Evolutionary conservation across 495 filamentous ascomycete genomes (phyloP).

Genomic region (Talaromyces proteolyticus): DNA sequence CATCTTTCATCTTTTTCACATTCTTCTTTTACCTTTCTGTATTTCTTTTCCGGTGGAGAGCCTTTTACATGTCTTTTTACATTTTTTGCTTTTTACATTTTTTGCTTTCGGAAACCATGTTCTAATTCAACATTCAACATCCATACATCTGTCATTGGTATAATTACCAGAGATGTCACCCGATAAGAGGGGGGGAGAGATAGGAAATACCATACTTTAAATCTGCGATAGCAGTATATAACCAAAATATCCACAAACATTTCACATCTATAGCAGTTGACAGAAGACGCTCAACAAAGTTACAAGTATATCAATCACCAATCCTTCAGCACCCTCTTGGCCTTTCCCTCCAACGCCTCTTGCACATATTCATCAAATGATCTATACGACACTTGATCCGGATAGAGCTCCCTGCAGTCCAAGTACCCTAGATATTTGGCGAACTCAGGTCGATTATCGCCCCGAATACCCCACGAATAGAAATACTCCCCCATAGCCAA

Average conservation of each 20-base stretch:
- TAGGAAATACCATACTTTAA: too few relatives aligned
- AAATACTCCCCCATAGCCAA: slow-evolving; percentile 15
- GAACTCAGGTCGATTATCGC: slow-evolving; percentile 34
- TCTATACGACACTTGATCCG: slow-evolving; percentile 18
- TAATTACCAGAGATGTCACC: too few relatives aligned
- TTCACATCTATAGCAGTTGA: too few relatives aligned
- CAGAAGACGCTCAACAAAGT: too few relatives aligned
- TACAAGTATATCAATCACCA: too few relatives aligned
- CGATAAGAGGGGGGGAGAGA: too few relatives aligned
- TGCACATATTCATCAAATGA: slow-evolving; percentile 9
- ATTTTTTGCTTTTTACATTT: not conserved
- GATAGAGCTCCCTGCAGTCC: slow-evolving; percentile 33
- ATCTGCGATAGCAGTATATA: too few relatives aligned
- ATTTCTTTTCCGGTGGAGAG: not conserved
- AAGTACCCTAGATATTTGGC: slow-evolving; percentile 41
- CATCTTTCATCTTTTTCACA: not conserved
- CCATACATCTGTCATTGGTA: too few relatives aligned
- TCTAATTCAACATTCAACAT: not conserved
- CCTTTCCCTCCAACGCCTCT: not conserved
- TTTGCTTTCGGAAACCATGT: slow-evolving; percentile 1
- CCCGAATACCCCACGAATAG: slow-evolving; percentile 24
- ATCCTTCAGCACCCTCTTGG: too few relatives aligned
- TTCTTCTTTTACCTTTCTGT: not conserved
- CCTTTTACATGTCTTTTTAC: slow-evolving; percentile 5
- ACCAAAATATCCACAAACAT: too few relatives aligned